A percentile compares a stretch with the other conserved stretches of the same genome.
Conservation (phyloP, 768 basidiomycete genomes). For the Lactifluus subvellereus region DNA sequence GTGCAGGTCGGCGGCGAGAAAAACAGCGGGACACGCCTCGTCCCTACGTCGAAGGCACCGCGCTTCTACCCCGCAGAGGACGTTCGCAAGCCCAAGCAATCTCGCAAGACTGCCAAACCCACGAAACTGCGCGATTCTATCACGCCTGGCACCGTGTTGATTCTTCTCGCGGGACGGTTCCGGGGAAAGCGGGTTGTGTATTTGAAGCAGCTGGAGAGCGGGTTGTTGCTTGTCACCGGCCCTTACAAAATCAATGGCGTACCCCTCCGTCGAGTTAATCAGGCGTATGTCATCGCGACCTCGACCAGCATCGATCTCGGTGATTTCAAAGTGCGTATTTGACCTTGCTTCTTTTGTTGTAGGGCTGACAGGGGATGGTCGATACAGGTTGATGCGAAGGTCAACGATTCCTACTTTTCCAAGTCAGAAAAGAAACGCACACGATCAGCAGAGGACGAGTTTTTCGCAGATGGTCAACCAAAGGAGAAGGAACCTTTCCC, state of each 20-base stretch:
- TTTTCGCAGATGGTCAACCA: slow-evolving; percentile 91
- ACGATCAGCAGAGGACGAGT: slow-evolving; percentile 89
- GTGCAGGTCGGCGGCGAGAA: slow-evolving; percentile 83
- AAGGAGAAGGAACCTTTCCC: slow-evolving; percentile 85
- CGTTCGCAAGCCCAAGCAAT: slow-evolving; percentile 84
- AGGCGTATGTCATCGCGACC: slow-evolving; percentile 98
- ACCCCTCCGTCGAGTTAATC: slow-evolving; percentile 94
- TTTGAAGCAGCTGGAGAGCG: slow-evolving; percentile 91
- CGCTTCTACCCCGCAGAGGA: slow-evolving; percentile 96
- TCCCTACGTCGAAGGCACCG: slow-evolving; percentile 80
- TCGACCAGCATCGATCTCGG: slow-evolving; percentile 87
- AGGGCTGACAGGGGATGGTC: slow-evolving; percentile 1
- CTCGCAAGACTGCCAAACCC: slow-evolving; percentile 79
- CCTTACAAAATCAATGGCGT: slow-evolving; percentile 99
- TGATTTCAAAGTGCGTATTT: slow-evolving; percentile 57
- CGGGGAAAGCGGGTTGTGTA: slow-evolving; percentile 97
- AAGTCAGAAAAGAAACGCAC: slow-evolving; percentile 68
- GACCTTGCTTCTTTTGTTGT: slow-evolving; percentile 6
- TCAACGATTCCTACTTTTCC: slow-evolving; percentile 92
- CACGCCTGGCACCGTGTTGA: slow-evolving; percentile 90
- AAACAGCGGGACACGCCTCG: slow-evolving; percentile 83
- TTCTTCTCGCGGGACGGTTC: slow-evolving; percentile 97
- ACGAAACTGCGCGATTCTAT: slow-evolving; percentile 79
- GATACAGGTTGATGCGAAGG: slow-evolving; percentile 72
- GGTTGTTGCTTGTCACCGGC: slow-evolving; percentile 91